These are phyloP conservation scores for Alternaria sp. DNA, from an alignment of 2,329 filamentous ascomycete genomes.

Conservation along the genomic window DNA sequence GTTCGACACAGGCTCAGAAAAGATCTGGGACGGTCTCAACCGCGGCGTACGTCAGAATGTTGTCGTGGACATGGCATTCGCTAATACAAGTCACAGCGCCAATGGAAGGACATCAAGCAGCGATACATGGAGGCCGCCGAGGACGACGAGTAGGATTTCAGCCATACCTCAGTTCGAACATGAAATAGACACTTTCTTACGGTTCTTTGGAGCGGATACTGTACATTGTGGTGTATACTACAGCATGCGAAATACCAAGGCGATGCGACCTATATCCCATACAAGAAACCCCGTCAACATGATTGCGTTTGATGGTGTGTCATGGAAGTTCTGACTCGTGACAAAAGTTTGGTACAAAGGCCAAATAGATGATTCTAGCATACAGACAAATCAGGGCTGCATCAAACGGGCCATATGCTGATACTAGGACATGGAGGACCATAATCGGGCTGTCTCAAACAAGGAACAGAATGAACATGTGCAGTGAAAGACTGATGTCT, in stretches of 20 bases:
- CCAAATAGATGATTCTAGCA: not conserved
- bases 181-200: slow-evolving; percentile 26
- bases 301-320: not conserved
- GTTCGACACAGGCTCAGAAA: slow-evolving; percentile 83
- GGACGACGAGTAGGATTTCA: slow-evolving; percentile 59
- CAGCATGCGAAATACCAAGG: slow-evolving; percentile 35
- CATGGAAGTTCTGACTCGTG: not conserved
- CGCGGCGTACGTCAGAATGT: slow-evolving; percentile 68
- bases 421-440: not conserved
- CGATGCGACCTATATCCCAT: slow-evolving; percentile 5
- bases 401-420: not conserved
- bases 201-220: slow-evolving; percentile 30
- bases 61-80: not conserved
- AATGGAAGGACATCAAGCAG: slow-evolving; percentile 99
- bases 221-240: slow-evolving; percentile 48
- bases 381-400: not conserved
- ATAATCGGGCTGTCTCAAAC: not conserved
- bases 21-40: slow-evolving; percentile 90
- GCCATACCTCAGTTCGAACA: slow-evolving; percentile 14
- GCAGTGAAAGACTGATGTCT: not conserved
- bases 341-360: not conserved
- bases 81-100: slow-evolving; percentile 68
- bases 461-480: not conserved
- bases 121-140: slow-evolving; percentile 78
- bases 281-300: not conserved